Percentiles rank a stretch among this genome's conserved stretches.
Evolutionary conservation across 352 stramenopile species (phyloP).

Genomic region (Elongisporangium undulatum): DNA sequence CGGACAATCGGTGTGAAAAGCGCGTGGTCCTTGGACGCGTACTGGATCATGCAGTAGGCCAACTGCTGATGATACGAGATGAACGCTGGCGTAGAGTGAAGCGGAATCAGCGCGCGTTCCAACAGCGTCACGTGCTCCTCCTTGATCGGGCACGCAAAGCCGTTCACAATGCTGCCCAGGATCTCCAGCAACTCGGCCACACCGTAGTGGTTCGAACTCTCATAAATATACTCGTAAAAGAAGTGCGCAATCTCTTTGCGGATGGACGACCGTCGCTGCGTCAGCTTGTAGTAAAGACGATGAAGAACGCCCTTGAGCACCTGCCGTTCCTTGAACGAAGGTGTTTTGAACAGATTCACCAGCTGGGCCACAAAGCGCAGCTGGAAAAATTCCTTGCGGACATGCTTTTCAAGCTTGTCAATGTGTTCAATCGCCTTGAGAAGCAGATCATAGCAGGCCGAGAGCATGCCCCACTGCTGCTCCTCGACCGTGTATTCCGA

Average conservation of each 20-base stretch:
- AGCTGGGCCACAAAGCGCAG: constrained; percentile 78
- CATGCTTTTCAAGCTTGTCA: constrained; percentile 86
- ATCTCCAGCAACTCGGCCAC: constrained; percentile 87
- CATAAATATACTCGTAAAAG: constrained; percentile 93
- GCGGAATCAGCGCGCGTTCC: constrained; percentile 79
- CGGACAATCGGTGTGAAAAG: constrained; percentile 81
- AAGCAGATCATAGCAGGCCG: constrained; percentile 75
- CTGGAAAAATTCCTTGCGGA: constrained; percentile 83
- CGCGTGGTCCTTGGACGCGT: constrained; percentile 85
- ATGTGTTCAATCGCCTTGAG: constrained; percentile 86
- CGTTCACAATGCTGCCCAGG: constrained; percentile 86
- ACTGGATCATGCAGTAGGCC: constrained; percentile 89
- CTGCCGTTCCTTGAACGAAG: constrained; percentile 84
- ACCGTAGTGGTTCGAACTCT: constrained; percentile 86
- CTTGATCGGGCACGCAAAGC: constrained; percentile 88
- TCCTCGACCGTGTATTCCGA: constrained; percentile 82
- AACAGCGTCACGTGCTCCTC: constrained; percentile 84
- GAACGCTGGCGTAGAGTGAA: constrained; percentile 82
- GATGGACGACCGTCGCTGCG: constrained; percentile 82
- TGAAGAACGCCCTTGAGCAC: constrained; percentile 85
- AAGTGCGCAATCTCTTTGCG: constrained; percentile 84
- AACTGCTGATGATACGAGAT: constrained; percentile 87
- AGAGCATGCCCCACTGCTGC: constrained; percentile 77
- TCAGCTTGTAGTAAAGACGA: constrained; percentile 89
- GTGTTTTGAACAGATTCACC: constrained; percentile 82